These are phyloP conservation scores for Achaetomium macrosporum DNA, from an alignment of 2,329 filamentous ascomycete species.

Conservation along the genomic window DNA sequence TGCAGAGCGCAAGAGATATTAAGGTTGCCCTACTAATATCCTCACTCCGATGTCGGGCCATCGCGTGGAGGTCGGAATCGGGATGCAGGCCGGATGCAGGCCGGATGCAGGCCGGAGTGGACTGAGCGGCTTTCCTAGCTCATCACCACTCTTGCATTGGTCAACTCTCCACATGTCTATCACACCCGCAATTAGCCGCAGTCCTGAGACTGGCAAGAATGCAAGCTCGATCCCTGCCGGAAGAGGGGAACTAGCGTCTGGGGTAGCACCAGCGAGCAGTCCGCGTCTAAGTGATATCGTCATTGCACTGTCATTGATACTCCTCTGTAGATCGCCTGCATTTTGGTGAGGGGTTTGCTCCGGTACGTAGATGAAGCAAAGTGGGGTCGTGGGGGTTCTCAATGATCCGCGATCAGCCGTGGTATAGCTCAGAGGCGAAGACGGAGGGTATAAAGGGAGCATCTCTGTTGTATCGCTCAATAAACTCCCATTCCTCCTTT, in stretches of 20 bases:
- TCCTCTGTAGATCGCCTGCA: not conserved
- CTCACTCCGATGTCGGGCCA: slow-evolving; percentile 10
- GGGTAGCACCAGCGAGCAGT: slow-evolving; percentile 4
- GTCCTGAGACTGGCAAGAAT: not conserved
- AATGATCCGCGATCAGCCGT: slow-evolving; percentile 12
- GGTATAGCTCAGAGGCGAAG: not conserved
- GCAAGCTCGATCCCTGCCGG: not conserved
- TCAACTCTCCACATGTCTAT: not conserved
- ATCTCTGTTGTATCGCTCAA: not conserved
- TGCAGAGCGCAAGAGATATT: not conserved
- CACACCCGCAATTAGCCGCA: slow-evolving; percentile 10
- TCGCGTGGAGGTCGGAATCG: not conserved
- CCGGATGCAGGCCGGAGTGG: not conserved
- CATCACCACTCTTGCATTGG: not conserved
- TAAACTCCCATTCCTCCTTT: not conserved
- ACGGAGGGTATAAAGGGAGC: not conserved
- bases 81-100: not conserved
- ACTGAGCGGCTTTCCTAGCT: slow-evolving; percentile 8
- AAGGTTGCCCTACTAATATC: not conserved
- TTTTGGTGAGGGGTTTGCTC: slow-evolving; percentile 1
- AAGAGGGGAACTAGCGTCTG: not conserved
- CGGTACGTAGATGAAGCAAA: not conserved
- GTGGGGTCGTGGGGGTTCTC: slow-evolving; percentile 10
- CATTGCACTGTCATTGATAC: slow-evolving; percentile 9
- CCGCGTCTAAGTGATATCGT: slow-evolving; percentile 8